Conservation (phyloP, 176 grass and related monocot species). For the Elymus sibiricus region DNA sequence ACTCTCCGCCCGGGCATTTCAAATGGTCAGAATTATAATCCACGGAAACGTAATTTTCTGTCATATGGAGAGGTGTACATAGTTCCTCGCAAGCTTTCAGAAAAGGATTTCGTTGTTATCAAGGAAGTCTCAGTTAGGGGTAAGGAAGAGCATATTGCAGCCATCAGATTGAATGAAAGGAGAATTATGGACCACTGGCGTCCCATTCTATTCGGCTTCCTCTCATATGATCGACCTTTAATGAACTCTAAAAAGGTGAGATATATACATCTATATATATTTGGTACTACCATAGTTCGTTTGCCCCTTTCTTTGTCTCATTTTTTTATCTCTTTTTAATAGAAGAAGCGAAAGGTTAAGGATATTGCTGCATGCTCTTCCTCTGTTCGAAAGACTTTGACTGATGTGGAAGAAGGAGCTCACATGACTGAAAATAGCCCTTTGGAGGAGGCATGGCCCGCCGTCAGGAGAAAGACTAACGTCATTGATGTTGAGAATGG, state of each 20-base stretch:
- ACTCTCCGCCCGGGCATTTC: too few relatives aligned
- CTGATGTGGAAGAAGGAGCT: not conserved
- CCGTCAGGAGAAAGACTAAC: not conserved
- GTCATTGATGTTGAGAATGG: too few relatives aligned
- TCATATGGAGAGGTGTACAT: not conserved
- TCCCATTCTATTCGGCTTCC: not conserved
- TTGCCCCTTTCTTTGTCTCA: too few relatives aligned
- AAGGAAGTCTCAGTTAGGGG: not conserved
- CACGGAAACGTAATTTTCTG: not conserved
- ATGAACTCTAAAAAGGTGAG: not conserved
- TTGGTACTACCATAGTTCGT: not conserved
- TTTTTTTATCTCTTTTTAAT: not conserved
- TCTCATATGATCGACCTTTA: not conserved
- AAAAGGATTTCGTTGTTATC: not conserved
- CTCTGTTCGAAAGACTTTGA: not conserved
- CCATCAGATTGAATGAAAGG: not conserved
- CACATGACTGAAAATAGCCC: not conserved
- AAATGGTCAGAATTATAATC: too few relatives aligned
- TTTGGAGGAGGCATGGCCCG: not conserved
- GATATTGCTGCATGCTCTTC: not conserved
- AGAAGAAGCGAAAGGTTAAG: not conserved
- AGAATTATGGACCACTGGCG: not conserved
- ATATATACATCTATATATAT: not conserved
- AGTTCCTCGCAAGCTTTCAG: not conserved
- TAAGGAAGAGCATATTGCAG: not conserved